phyloP scores from a whole-genome alignment of 768 basidiomycete species.

The Hypholoma fasciculare region DNA sequence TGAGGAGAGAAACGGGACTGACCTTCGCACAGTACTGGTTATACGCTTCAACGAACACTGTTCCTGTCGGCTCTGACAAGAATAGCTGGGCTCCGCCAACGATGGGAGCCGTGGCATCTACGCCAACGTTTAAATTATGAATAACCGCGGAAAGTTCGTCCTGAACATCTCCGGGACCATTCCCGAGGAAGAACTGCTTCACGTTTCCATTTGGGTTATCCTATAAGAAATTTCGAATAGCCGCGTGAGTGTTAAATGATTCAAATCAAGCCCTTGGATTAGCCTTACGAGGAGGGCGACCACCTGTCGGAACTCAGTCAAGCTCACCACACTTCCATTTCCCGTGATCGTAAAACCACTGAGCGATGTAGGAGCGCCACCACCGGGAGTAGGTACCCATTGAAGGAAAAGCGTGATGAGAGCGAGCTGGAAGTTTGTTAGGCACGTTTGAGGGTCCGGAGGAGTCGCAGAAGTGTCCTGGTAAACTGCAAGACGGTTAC shows the following conservation, averaged over 20 bases:
- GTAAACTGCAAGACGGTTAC: constrained; percentile 18
- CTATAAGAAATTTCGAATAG: neutral
- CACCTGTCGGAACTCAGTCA: neutral
- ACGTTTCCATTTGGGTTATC: neutral
- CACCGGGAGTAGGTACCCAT: neutral
- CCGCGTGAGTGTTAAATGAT: neutral
- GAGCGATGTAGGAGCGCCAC: neutral
- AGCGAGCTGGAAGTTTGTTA: constrained; percentile 4
- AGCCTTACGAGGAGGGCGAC: neutral
- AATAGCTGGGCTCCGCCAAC: constrained; percentile 1
- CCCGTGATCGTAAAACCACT: neutral
- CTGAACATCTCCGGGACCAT: neutral
- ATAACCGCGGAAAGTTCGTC: neutral
- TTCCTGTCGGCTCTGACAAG: neutral
- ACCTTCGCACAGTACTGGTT: constrained; percentile 8
- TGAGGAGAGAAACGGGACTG: neutral
- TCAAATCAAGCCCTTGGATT: neutral
- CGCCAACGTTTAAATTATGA: neutral
- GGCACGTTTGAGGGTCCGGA: constrained; percentile 6
- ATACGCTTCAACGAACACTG: neutral
- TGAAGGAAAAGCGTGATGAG: neutral
- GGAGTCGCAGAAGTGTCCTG: constrained; percentile 9
- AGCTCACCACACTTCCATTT: neutral
- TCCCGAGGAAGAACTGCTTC: neutral
- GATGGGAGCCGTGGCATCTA: neutral